Conservation (phyloP, 2,329 filamentous ascomycete genomes). For the Penicillium sp. region DNA sequence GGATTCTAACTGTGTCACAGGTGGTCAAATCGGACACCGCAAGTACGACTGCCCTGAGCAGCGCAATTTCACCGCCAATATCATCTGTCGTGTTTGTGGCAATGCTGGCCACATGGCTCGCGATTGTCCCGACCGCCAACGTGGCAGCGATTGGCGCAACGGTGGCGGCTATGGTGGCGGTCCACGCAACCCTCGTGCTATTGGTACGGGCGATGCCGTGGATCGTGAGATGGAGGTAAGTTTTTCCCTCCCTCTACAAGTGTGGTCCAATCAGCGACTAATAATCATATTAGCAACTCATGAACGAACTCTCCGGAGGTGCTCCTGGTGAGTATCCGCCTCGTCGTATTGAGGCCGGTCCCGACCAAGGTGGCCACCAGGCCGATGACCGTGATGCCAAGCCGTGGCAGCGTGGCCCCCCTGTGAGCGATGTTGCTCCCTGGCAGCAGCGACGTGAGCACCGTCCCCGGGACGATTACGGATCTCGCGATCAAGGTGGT, state of each 20-base stretch:
- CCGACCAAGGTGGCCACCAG: constrained; percentile 54
- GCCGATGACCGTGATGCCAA: constrained; percentile 60
- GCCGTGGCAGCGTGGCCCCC: constrained; percentile 84
- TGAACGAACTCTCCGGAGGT: constrained; percentile 91
- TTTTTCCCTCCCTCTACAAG: constrained; percentile 14
- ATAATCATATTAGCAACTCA: constrained; percentile 71
- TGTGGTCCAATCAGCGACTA: constrained; percentile 37
- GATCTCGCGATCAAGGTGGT: constrained; percentile 40
- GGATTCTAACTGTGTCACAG: constrained; percentile 37
- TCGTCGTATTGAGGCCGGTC: constrained; percentile 83
- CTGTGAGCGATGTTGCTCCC: constrained; percentile 74
- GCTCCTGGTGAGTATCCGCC: constrained; percentile 62
- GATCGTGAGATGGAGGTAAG: constrained; percentile 93
- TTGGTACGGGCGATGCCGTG: constrained; percentile 78
- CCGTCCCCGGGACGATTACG: constrained; percentile 51
- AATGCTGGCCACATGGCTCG: constrained; percentile 98
- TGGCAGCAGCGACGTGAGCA: constrained; percentile 67
- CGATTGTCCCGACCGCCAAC: constrained; percentile 92
- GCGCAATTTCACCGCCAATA: constrained; percentile 98
- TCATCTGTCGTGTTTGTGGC: constrained; percentile 97
- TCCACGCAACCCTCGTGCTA: constrained; percentile 58
- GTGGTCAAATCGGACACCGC: constrained; percentile 95
- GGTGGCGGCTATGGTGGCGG: constrained; percentile 54
- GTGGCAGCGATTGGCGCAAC: constrained; percentile 90
- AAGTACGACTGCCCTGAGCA: constrained; percentile 99